Base-by-base conservation (phyloP, 164 flowering plant genomes). In the Dillenia suffruticosa region DNA sequence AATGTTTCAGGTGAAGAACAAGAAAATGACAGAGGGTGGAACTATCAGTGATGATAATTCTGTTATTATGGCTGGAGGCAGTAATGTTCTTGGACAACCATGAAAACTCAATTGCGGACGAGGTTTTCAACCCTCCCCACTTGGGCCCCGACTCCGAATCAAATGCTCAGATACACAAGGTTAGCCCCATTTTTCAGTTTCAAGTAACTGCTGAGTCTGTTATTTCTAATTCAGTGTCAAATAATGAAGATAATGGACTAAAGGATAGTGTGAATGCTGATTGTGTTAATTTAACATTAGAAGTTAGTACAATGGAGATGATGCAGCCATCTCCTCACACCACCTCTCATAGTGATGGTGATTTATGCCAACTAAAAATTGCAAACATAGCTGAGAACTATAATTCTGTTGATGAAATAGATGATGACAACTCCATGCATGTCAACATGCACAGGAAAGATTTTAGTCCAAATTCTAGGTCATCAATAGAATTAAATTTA, bases 201-300 rank as follows among this genome's bases (percentile, higher is more conserved):
- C 80, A 75, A 76, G 80, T 86, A 84, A 79, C 69, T 70, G 76
- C 81, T 82, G 89, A 84, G 80, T 88, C 83, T 78, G 73, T 84
- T 84, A 78, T 84, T 84, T 73, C 85, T 82, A 88, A 82, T 76
- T 72, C 81, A 84, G 74, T 84, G 72, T 77, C 85, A 72, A 76
- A 81, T 86, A 78, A 69, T 81, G 83, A 88, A 79, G 80, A 77
- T 64, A 84, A 74, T 75, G 89, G 82, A 76, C 69, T 81, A 71
- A 81, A 86, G 81, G 85, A 80, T 79, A 78, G 81, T 75, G 70
- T 84, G 79, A 79, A 75, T 82, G 77, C 83, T 86, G 92, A 86
- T 78, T 70, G 76, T 88, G 80, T 86, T 71, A 79, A 78, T 77
- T 74, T 86, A 81, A 87, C 82, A 70, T 57, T 71, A 74, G 87